A percentile compares a stretch with the other conserved stretches of the same genome.
phyloP scores from a whole-genome alignment of 2,329 filamentous ascomycete genomes.

The Didymosphaeria variabile region DNA sequence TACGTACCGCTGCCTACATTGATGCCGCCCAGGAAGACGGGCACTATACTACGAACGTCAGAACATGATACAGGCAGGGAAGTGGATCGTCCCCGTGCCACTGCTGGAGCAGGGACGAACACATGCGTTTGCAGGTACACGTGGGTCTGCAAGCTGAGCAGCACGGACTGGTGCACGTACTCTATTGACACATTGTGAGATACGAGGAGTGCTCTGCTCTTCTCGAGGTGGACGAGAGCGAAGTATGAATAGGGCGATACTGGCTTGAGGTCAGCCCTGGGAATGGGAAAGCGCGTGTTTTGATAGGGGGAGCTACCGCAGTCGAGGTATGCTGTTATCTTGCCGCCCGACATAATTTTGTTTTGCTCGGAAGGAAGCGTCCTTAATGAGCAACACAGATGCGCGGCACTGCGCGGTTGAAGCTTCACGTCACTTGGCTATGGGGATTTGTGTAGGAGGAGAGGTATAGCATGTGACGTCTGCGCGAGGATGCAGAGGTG shows the following conservation, averaged over 20 bases:
- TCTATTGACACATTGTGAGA: constrained; percentile 71
- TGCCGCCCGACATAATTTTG: constrained; percentile 61
- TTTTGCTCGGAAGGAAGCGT: neutral
- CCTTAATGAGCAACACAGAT: neutral
- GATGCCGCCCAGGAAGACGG: constrained; percentile 69
- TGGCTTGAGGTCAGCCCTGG: constrained; percentile 45
- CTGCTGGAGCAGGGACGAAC: neutral
- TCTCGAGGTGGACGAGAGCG: constrained; percentile 65
- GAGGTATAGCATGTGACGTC: too few relatives aligned
- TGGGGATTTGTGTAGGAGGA: too few relatives aligned
- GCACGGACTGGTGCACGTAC: constrained; percentile 56
- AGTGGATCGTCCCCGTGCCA: neutral
- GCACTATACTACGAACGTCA: constrained; percentile 65
- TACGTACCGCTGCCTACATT: constrained; percentile 53
- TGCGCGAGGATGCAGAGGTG: too few relatives aligned
- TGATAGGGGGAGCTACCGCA: constrained; percentile 60
- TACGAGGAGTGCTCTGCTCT: constrained; percentile 63
- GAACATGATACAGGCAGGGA: constrained; percentile 2
- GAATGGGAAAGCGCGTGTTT: constrained; percentile 8
- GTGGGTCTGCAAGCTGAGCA: neutral
- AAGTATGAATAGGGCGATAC: constrained; percentile 69
- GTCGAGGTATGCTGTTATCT: constrained; percentile 74
- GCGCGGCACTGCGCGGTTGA: neutral
- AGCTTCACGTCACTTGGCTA: neutral
- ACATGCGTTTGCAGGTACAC: neutral